Base-by-base conservation (phyloP, 2,329 filamentous ascomycete species). In the Pestalotiopsis fici region DNA sequence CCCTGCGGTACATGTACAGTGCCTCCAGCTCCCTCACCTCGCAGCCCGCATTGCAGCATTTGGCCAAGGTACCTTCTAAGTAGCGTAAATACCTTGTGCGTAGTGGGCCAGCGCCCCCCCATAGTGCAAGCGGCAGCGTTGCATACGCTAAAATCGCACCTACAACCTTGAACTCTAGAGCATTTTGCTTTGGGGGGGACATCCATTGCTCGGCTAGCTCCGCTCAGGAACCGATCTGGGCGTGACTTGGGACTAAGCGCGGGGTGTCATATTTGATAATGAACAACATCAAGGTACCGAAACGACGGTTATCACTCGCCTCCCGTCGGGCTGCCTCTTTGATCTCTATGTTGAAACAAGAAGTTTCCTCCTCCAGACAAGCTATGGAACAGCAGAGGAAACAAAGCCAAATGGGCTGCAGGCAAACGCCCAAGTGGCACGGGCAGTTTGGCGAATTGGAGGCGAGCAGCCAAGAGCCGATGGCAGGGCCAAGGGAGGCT, bases 401-500 rank as follows among this genome's bases (percentile, higher is more conserved):
- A 21, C 25, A 31, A 18, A 60, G 31, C 25, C 27, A 35, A 50
- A 27, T 23, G 57, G 28, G 54, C 39, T 54, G 55, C 63, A 31
- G 35, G 35, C 62, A 56, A 64, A 43, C 23, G 21, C 57, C n/a
- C 31, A 35, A 60, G 28, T 63, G 62, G 39, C 47, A 59, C 35
- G 63, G 63, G 61, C 61, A 23, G 28, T 18, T n/a, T 23, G 55
- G 37, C 56, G 66, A 67, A 67, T 67, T 37, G 50, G 63, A 67
- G 25, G 21, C 57, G 23, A 60, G 39, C 13, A 25, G 66, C 66
- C 66, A 67, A 67, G 66, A 25, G 25, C 59, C 62, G 54, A 65
- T 55, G 37, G 35, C 59, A 62, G 37, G 47, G 66, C 66, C 62
- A 67, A 67, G 62, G 21, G 66, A 67, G 66, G 66, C 66, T 65